Percentiles rank a stretch among this genome's conserved stretches.
phyloP scores from a whole-genome alignment of 2,329 filamentous ascomycete species.

The Colletotrichum graminicola region DNA sequence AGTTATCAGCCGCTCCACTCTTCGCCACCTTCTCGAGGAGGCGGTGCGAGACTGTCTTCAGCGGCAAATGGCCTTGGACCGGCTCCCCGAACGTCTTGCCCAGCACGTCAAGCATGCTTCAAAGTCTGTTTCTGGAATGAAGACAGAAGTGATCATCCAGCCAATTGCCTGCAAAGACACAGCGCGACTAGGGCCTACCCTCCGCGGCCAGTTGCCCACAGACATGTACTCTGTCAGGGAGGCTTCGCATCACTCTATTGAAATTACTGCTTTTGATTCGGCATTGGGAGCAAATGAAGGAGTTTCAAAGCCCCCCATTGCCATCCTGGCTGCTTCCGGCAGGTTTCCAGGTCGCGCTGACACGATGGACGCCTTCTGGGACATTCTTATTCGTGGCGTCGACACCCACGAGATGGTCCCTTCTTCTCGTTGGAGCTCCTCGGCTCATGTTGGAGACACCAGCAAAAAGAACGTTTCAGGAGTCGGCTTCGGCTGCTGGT shows the following conservation, averaged over 20 bases:
- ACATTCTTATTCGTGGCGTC: slow-evolving; percentile 45
- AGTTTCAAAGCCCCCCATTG: slow-evolving; percentile 44
- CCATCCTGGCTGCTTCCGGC: slow-evolving; percentile 56
- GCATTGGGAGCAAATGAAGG: neutral
- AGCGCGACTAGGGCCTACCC: neutral
- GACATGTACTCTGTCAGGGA: neutral
- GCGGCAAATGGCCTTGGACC: slow-evolving; percentile 1
- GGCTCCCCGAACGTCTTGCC: slow-evolving; percentile 7
- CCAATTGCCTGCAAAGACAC: slow-evolving; percentile 12
- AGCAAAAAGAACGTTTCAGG: slow-evolving; percentile 15
- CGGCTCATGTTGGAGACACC: slow-evolving; percentile 14
- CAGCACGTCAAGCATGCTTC: neutral
- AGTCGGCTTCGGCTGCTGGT: slow-evolving; percentile 56
- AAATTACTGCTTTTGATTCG: too few relatives aligned
- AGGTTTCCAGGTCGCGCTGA: slow-evolving; percentile 56
- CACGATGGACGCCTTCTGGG: slow-evolving; percentile 53
- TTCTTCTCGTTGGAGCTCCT: slow-evolving; percentile 22
- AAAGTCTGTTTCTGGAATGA: too few relatives aligned
- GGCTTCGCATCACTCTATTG: too few relatives aligned
- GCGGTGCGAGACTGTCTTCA: slow-evolving; percentile 13
- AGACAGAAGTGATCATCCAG: neutral
- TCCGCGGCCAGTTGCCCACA: neutral
- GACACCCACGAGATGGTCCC: slow-evolving; percentile 44
- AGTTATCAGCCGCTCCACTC: too few relatives aligned
- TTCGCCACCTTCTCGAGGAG: neutral